Evolutionary conservation across 176 grass and related monocot genomes (phyloP).

Genomic region (Cenchrus purpureus): DNA sequence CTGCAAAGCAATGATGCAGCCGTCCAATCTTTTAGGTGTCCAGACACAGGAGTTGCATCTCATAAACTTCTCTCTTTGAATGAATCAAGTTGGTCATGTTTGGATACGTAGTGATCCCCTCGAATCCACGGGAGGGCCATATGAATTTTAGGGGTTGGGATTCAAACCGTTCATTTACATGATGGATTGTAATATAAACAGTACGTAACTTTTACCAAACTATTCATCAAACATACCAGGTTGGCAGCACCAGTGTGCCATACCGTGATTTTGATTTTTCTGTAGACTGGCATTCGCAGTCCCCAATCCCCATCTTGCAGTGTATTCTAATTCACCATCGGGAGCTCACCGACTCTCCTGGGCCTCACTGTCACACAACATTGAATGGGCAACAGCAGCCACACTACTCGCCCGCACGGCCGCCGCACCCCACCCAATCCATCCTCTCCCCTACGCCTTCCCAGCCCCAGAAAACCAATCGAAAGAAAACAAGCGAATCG

Average conservation of each 20-base stretch:
- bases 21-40: background rate
- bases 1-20: background rate
- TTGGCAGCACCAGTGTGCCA: background rate
- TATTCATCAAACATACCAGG: background rate
- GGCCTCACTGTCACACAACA: background rate
- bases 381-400: slow-evolving; percentile 12
- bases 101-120: too few relatives aligned
- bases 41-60: background rate
- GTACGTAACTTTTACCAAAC: too few relatives aligned
- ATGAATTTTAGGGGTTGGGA: too few relatives aligned
- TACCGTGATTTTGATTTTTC: background rate
- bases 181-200: too few relatives aligned
- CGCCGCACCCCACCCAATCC: background rate
- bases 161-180: too few relatives aligned
- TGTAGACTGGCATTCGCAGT: too few relatives aligned
- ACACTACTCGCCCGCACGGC: slow-evolving; percentile 23
- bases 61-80: background rate
- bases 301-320: background rate
- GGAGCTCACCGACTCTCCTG: background rate
- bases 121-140: too few relatives aligned
- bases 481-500: background rate
- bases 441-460: slow-evolving; percentile 1
- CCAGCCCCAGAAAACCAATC: slow-evolving; percentile 46
- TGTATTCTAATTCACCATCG: background rate
- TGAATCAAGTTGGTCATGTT: background rate